Evolutionary conservation across 768 basidiomycete species (phyloP), one percentile per base, ranked within the genome.

Genomic region (Termitomyces eurrhizus): DNA sequence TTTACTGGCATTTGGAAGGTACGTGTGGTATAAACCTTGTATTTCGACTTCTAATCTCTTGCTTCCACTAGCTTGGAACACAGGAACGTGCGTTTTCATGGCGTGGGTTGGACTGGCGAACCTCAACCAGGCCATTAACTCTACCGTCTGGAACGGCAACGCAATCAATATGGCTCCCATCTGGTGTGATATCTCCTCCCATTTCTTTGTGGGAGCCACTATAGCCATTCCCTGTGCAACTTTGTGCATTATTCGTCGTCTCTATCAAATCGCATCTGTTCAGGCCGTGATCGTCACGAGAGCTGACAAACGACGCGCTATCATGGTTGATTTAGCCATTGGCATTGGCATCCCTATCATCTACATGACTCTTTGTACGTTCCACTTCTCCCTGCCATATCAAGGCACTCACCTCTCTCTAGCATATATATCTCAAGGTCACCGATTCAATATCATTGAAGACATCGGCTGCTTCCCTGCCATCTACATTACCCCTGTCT

Each of bases 1-100:
- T 87, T 24, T 83, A 84, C 11, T 87, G 86, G 83, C 90, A 92
- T 69, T 74, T 87, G 46, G 80, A 88, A 78, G 87, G 80, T 81
- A 62, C 3, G 56, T 33, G 42, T 24, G 36, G 14, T 21, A 41
- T 39, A 14, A 42, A 35, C 41, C 7, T 13, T 35, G 24, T 13
- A 42, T 54, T 41, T 53, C 29, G 9, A 50, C 36, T 7, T 37
- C 26, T 53, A 37, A 48, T 58, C 35, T 41, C 42, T 48, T 11
- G 44, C 35, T 6, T 26, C 32, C 8, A 7, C n/a, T 45, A 55
- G 60, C 62, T 46, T 62, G 68, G 68, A 68, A 68, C 44, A 68
- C 68, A 37, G 68, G 88, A 32, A 91, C 90, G 14, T 85, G 90
- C 61, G 71, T 85, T 44, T 87, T 83, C 75, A 92, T 93, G 75